Evolutionary conservation across 1,139 yeast genomes (phyloP).

Genomic region (Debaryomyces robertsiae): DNA sequence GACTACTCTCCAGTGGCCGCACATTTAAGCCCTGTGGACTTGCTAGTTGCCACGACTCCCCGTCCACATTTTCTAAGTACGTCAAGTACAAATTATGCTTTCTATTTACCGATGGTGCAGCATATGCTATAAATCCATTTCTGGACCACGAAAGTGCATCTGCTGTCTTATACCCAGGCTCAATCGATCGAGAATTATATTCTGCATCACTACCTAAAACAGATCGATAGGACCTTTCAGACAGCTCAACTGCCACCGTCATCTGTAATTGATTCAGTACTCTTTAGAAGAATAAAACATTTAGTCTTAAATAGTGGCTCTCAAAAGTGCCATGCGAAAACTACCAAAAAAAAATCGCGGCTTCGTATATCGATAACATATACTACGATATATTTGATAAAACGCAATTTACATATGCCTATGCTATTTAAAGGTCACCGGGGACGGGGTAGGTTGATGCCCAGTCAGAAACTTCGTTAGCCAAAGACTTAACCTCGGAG

Average conservation of each 20-base stretch:
- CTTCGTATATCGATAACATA: too few species aligned
- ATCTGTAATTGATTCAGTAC: not conserved
- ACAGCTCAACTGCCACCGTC: constrained; percentile 1
- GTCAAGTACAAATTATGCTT: constrained; percentile 51
- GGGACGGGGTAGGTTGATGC: constrained; percentile 76
- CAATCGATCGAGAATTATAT: constrained; percentile 5
- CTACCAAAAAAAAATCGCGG: too few species aligned
- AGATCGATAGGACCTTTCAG: not conserved
- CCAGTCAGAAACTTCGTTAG: constrained; percentile 65
- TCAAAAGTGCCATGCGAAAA: too few species aligned
- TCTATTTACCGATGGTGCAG: constrained; percentile 28
- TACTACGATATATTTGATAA: too few species aligned
- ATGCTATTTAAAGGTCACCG: constrained; percentile 53
- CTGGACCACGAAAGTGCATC: constrained; percentile 66
- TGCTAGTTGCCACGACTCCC: constrained; percentile 67
- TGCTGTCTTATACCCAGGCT: constrained; percentile 1
- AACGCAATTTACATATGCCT: not conserved
- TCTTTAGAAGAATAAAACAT: not conserved
- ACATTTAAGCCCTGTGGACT: constrained; percentile 47
- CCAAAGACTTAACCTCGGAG: constrained; percentile 58
- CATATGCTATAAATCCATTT: constrained; percentile 72
- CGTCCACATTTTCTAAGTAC: constrained; percentile 64
- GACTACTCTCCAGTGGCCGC: constrained; percentile 35
- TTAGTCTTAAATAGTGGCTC: too few species aligned
- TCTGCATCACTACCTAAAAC: not conserved